These are phyloP conservation scores for Fusarium sp. DNA, from an alignment of 2,329 filamentous ascomycete genomes.

Conservation along the genomic window DNA sequence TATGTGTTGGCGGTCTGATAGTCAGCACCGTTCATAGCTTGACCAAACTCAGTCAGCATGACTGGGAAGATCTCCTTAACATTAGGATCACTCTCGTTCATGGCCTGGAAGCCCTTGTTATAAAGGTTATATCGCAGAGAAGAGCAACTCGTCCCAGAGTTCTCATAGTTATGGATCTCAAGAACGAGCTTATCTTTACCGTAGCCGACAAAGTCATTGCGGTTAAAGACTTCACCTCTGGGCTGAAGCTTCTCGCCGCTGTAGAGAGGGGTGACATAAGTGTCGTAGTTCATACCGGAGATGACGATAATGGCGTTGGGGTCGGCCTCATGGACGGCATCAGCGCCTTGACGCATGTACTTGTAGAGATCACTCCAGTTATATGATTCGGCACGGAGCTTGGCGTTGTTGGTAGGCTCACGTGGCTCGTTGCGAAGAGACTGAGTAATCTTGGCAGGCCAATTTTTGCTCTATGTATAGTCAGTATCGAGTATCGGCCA, in stretches of 20 bases:
- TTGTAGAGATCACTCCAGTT: slow-evolving; percentile 69
- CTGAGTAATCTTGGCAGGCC: slow-evolving; percentile 47
- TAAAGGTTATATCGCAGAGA: slow-evolving; percentile 61
- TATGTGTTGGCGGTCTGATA: slow-evolving; percentile 60
- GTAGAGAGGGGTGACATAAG: slow-evolving; percentile 64
- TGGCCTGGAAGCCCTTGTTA: slow-evolving; percentile 65
- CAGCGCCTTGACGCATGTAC: slow-evolving; percentile 61
- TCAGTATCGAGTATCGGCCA: accelerated
- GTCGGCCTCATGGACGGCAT: slow-evolving; percentile 64
- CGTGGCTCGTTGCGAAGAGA: slow-evolving; percentile 66
- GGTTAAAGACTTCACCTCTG: slow-evolving; percentile 58
- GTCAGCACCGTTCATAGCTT: slow-evolving; percentile 60
- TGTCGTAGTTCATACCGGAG: slow-evolving; percentile 70
- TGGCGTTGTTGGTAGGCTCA: slow-evolving; percentile 51
- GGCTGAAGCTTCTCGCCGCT: slow-evolving; percentile 62
- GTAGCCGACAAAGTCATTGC: slow-evolving; percentile 62
- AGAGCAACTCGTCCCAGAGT: slow-evolving; percentile 60
- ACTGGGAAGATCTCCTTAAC: slow-evolving; percentile 55
- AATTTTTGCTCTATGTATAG: slow-evolving; percentile 4
- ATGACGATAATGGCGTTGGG: slow-evolving; percentile 67
- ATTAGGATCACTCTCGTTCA: slow-evolving; percentile 53
- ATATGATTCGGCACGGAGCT: slow-evolving; percentile 56
- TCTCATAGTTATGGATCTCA: slow-evolving; percentile 72
- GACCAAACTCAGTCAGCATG: slow-evolving; percentile 67
- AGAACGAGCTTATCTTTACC: slow-evolving; percentile 66